Conservation (phyloP, 768 basidiomycete genomes). For the Mycena latifolia region DNA sequence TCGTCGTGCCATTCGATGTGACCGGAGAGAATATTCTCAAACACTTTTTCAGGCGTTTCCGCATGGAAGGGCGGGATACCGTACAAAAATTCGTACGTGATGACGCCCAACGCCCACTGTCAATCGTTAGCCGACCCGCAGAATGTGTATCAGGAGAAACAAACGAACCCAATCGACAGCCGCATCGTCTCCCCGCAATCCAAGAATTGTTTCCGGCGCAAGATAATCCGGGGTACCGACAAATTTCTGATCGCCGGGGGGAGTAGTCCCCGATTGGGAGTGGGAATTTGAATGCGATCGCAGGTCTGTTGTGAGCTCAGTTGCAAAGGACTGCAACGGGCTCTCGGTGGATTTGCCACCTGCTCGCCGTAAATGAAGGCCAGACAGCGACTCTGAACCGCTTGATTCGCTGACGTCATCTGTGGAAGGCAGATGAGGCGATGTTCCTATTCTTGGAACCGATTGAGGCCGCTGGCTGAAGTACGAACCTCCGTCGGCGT, state of each 20-base stretch:
- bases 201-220: slow-evolving; percentile 95
- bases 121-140: slow-evolving; percentile 26
- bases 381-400: slow-evolving; percentile 79
- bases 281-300: slow-evolving; percentile 80
- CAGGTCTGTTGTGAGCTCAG: slow-evolving; percentile 85
- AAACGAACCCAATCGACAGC: slow-evolving; percentile 94
- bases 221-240: slow-evolving; percentile 99
- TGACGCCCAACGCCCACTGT: slow-evolving; percentile 98
- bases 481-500: slow-evolving; percentile 83
- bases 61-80: slow-evolving; percentile 98
- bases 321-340: slow-evolving; percentile 88
- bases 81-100: slow-evolving; percentile 98
- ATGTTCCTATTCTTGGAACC: slow-evolving; percentile 69
- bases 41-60: slow-evolving; percentile 96
- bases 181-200: slow-evolving; percentile 93
- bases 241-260: slow-evolving; percentile 91
- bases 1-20: slow-evolving; percentile 97
- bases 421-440: slow-evolving; percentile 76
- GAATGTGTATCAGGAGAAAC: slow-evolving; percentile 21
- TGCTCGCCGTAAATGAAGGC: slow-evolving; percentile 63
- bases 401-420: slow-evolving; percentile 93
- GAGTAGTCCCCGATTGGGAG: slow-evolving; percentile 62
- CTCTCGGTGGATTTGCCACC: slow-evolving; percentile 70
- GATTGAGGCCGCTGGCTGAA: slow-evolving; percentile 77
- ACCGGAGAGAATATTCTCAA: slow-evolving; percentile 97